Evolutionary conservation across 2,329 filamentous ascomycete genomes (phyloP).

Genomic region (Colletotrichum sp.): DNA sequence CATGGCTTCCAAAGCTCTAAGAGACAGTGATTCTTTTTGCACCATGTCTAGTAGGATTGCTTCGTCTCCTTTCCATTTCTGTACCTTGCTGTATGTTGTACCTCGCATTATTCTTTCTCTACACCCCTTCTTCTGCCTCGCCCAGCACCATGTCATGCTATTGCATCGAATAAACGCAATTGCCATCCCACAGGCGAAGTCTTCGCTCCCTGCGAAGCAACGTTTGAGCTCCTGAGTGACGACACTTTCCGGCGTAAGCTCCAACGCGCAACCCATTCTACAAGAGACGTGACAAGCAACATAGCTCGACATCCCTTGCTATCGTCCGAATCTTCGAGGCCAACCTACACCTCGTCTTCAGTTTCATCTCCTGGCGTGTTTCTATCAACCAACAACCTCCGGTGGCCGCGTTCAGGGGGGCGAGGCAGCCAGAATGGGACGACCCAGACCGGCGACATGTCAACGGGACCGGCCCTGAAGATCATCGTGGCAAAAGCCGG

Average conservation of each 20-base stretch:
- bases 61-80: too few relatives aligned
- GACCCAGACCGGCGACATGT: background rate
- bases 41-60: too few relatives aligned
- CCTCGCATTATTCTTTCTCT: background rate
- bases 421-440: background rate
- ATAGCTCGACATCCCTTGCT: background rate
- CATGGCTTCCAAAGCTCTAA: background rate
- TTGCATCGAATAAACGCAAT: background rate
- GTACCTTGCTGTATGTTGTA: too few relatives aligned
- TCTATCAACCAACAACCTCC: background rate
- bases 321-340: fast-evolving
- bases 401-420: background rate
- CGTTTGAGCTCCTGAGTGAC: background rate
- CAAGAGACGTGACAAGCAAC: background rate
- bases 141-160: background rate
- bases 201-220: fast-evolving
- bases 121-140: background rate
- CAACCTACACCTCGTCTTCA: fast-evolving
- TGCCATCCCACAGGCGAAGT: background rate
- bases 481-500: background rate
- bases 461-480: background rate
- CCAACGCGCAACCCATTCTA: background rate
- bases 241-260: background rate
- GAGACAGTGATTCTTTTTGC: background rate
- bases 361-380: background rate